Evolutionary conservation across 257 asterid genomes (phyloP), one percentile per base, ranked within the genome.

Genomic region (Petunia axillaris): DNA sequence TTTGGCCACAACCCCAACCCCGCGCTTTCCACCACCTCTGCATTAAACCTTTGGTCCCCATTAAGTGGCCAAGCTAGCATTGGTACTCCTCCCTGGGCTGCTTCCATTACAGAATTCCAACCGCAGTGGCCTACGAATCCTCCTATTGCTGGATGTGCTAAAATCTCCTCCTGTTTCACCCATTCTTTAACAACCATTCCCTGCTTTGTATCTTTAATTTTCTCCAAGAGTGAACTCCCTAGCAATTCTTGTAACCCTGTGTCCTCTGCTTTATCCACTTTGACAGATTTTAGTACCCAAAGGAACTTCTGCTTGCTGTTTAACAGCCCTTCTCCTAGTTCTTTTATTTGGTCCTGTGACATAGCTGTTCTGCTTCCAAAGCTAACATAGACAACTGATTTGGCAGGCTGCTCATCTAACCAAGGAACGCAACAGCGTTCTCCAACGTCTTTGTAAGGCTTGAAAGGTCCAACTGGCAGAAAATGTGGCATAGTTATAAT

Each of bases 1-100:
- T 53, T 81, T 41, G 59, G 80, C 88, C 85, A 84, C 57, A 83
- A 3, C 2, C 89, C 89, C 14, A 82, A 64, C 1, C 89, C 89
- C 9, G 65, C 83, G 64, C 67, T 80, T 67, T 83, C 87, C 10
- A 81, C 81, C 9, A 66, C 83, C 54, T 77, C 86, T 35, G 90
- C 88, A 75, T 87, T 87, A 75, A 87, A 81, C 87, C 57, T 83
- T n/a, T 85, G 90, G 50, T 87, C 89, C 7, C 90, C 88, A 43
- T 85, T 84, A 15, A 76, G 85, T 6, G 92, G 92, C 89, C 89
- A 87, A 39, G 88, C 87, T 81, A 89, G 70, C 43, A 85, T 63
- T 0, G 87, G 87, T 14, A 87, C 85, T 38, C 90, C 89, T 41
- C 63, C 13, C 77, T 48, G 25, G 50, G 89, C 88, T 1, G 89